A percentile compares a stretch with the other conserved stretches of the same genome.
These are phyloP conservation scores for Xylaria castorea DNA, from an alignment of 495 filamentous ascomycete genomes.

Conservation along the genomic window DNA sequence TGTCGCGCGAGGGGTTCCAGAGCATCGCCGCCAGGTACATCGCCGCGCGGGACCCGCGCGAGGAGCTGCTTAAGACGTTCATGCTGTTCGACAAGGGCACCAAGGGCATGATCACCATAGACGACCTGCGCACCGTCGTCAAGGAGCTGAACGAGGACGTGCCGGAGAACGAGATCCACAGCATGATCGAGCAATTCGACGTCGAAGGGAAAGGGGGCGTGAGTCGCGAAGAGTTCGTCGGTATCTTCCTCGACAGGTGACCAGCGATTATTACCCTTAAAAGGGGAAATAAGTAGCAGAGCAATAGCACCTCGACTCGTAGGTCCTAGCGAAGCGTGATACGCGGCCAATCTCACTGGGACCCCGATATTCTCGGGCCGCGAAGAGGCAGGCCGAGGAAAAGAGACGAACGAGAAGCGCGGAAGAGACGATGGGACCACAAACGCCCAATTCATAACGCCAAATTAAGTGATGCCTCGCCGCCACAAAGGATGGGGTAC, in stretches of 20 bases:
- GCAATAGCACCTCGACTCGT: neutral
- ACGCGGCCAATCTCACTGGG: neutral
- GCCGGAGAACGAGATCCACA: conserved; percentile 87
- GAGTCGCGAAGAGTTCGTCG: conserved; percentile 86
- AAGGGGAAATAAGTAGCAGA: neutral
- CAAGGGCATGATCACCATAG: conserved; percentile 85
- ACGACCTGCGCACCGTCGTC: conserved; percentile 86
- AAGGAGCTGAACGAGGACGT: conserved; percentile 89
- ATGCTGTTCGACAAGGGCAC: conserved; percentile 76
- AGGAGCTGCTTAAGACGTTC: conserved; percentile 92
- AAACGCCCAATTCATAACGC: neutral
- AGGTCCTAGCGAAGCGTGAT: neutral
- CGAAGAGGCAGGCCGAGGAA: conserved; percentile 14
- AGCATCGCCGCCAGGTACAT: conserved; percentile 81
- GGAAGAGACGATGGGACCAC: neutral
- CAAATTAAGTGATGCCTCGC: neutral
- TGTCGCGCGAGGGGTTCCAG: conserved; percentile 77
- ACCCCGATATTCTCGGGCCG: neutral
- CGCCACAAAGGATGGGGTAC: neutral
- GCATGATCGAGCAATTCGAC: conserved; percentile 99
- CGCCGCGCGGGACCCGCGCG: conserved; percentile 78
- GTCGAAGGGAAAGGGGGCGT: conserved; percentile 90
- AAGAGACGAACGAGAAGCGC: neutral
- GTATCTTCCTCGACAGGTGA: conserved; percentile 45
- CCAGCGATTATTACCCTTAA: neutral